Percentiles rank a stretch among this genome's conserved stretches.
These are phyloP conservation scores for Debaryomyces fabryi DNA, from an alignment of 1,139 yeast species.

Conservation along the genomic window DNA sequence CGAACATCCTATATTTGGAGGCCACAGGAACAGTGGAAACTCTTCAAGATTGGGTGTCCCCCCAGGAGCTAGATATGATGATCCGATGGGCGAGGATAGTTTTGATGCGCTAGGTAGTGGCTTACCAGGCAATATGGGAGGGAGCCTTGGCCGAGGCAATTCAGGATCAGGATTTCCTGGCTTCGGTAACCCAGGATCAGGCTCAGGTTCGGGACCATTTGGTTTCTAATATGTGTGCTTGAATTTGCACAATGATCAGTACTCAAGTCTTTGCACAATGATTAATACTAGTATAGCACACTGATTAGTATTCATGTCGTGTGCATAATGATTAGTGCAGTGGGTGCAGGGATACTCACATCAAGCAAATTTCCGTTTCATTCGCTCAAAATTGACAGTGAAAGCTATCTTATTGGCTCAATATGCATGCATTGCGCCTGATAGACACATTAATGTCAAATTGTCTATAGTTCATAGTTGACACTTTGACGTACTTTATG, in stretches of 20 bases:
- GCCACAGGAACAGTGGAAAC: conserved; percentile 20
- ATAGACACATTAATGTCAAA: neutral
- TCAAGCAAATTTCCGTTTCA: neutral
- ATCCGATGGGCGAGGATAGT: conserved; percentile 52
- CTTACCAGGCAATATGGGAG: conserved; percentile 40
- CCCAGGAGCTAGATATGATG: conserved; percentile 58
- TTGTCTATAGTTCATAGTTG: neutral
- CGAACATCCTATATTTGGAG: conserved; percentile 52
- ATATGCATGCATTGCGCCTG: neutral
- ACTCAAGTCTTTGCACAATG: no score
- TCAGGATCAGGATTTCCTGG: conserved; percentile 28
- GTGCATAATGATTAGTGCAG: neutral
- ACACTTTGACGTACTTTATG: neutral
- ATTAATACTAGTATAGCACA: no score
- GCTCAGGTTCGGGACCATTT: conserved; percentile 15
- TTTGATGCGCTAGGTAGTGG: conserved; percentile 49
- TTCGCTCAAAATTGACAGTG: neutral
- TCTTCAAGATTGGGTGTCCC: conserved; percentile 40
- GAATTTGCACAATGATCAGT: neutral
- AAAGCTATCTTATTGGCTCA: neutral
- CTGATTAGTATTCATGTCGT: no score
- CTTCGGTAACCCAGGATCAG: conserved; percentile 13
- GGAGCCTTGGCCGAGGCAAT: conserved; percentile 7
- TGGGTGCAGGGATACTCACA: neutral
- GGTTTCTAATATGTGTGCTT: conserved; percentile 1